These are phyloP conservation scores for Prunus kanzakura DNA, from an alignment of 306 rosid genomes.

Conservation along the genomic window DNA sequence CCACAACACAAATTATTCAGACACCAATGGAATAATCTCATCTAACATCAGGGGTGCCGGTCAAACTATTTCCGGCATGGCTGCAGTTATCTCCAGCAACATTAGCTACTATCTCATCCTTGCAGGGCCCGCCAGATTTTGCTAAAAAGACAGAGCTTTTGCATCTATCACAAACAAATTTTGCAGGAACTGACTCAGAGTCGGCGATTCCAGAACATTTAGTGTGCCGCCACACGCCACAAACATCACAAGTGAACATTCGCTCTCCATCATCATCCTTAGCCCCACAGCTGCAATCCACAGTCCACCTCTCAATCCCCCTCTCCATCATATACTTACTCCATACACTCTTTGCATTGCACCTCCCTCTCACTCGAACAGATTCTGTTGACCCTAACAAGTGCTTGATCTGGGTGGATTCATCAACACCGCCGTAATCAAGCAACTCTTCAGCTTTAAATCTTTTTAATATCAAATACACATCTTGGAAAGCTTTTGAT, in stretches of 20 bases:
- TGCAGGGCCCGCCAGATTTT: conserved; percentile 44
- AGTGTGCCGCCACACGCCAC: conserved; percentile 91
- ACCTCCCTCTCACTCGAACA: conserved; percentile 63
- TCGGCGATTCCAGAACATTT: conserved; percentile 77
- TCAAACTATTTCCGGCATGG: conserved; percentile 32
- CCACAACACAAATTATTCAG: conserved; percentile 4
- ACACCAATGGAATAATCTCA: not conserved
- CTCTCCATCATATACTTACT: conserved; percentile 84
- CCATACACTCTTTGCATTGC: conserved; percentile 57
- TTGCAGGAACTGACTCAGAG: conserved; percentile 61
- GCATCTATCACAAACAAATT: conserved; percentile 71
- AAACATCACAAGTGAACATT: conserved; percentile 86
- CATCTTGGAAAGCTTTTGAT: conserved; percentile 79
- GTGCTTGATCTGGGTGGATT: conserved; percentile 61
- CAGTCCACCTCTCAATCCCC: conserved; percentile 93
- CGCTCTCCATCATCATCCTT: conserved; percentile 97
- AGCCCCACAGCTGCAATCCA: conserved; percentile 88
- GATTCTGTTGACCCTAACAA: conserved; percentile 50
- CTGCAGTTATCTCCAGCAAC: conserved; percentile 30
- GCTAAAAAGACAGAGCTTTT: conserved; percentile 27
- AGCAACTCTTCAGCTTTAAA: conserved; percentile 69
- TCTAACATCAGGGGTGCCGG: conserved; percentile 42
- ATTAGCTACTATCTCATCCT: conserved; percentile 43
- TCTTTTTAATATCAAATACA: conserved; percentile 62
- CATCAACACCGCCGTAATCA: conserved; percentile 64